These are phyloP conservation scores for Histomonas meleagridis DNA, from an alignment of 208 protist genomes.

Conservation along the genomic window DNA sequence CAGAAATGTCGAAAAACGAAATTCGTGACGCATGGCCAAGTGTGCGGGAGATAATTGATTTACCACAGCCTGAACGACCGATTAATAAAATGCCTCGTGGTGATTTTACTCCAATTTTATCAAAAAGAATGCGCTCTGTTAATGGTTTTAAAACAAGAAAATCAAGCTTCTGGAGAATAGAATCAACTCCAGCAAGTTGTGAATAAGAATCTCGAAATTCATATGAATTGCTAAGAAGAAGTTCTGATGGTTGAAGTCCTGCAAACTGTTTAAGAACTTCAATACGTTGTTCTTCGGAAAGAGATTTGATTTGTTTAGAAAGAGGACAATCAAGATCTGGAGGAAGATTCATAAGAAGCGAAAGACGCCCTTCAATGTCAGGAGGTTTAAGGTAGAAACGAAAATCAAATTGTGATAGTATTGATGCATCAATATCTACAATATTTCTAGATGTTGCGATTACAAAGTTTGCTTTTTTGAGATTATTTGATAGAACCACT, in stretches of 20 bases:
- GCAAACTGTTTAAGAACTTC: not conserved
- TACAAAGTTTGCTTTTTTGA: not conserved
- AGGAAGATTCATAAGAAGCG: not conserved
- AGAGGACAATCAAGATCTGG: not conserved
- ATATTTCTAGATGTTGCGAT: not conserved
- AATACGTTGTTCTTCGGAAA: not conserved
- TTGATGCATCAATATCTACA: not conserved
- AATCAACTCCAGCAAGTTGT: not conserved
- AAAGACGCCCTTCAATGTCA: not conserved
- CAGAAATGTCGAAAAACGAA: conserved; percentile 7
- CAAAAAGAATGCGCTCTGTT: not conserved
- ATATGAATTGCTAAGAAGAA: not conserved
- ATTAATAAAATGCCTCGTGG: not conserved
- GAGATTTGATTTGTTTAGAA: not conserved
- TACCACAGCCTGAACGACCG: not conserved
- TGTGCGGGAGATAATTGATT: not conserved
- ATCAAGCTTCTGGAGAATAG: not conserved
- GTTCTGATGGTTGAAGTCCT: not conserved
- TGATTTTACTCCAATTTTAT: not conserved
- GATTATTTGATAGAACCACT: not conserved
- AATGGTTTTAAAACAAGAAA: not conserved
- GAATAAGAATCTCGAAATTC: not conserved
- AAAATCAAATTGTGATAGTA: not conserved
- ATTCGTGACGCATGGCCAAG: not conserved
- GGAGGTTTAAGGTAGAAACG: not conserved